Conservation (phyloP, 1,284 basidiomycete species). For the Phylloboletellus chloephorus region DNA sequence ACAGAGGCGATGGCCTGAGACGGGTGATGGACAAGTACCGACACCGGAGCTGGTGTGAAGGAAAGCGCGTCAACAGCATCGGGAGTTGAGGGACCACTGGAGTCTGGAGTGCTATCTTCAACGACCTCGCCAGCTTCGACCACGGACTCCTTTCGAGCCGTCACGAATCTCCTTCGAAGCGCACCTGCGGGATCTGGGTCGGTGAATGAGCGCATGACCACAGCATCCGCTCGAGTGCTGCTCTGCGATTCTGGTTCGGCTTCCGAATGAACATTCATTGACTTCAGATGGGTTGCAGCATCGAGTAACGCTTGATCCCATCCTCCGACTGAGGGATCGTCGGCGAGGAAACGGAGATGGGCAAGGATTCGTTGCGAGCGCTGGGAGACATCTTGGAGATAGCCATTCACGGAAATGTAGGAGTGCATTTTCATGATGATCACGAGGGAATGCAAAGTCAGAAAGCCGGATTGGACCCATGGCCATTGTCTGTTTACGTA, state of each 20-base stretch:
- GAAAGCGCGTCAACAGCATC: constrained; percentile 1
- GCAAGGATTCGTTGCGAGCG: constrained; percentile 42
- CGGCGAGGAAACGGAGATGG: constrained; percentile 45
- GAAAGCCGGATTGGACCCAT: constrained; percentile 96
- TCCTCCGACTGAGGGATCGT: constrained; percentile 46
- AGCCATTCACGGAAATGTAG: constrained; percentile 87
- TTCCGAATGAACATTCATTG: constrained; percentile 21
- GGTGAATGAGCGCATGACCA: constrained; percentile 43
- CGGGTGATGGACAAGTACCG: constrained; percentile 72
- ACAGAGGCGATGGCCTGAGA: constrained; percentile 62
- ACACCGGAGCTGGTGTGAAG: constrained; percentile 30
- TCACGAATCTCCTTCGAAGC: constrained; percentile 50
- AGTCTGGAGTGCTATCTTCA: constrained; percentile 3
- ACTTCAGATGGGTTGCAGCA: constrained; percentile 36
- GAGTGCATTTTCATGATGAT: constrained; percentile 98
- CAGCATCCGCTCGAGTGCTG: constrained; percentile 34
- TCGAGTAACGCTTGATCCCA: constrained; percentile 54
- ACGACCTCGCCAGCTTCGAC: constrained; percentile 8
- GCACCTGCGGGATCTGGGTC: constrained; percentile 48
- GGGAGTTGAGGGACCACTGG: constrained; percentile 6
- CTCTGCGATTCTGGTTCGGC: constrained; percentile 24
- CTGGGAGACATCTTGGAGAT: constrained; percentile 57
- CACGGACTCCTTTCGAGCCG: constrained; percentile 27
- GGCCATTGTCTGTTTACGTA: constrained; percentile 73
- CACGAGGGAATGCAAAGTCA: constrained; percentile 85